Evolutionary conservation across 345 rosid genomes (phyloP).

Genomic region (Linum trigynum): DNA sequence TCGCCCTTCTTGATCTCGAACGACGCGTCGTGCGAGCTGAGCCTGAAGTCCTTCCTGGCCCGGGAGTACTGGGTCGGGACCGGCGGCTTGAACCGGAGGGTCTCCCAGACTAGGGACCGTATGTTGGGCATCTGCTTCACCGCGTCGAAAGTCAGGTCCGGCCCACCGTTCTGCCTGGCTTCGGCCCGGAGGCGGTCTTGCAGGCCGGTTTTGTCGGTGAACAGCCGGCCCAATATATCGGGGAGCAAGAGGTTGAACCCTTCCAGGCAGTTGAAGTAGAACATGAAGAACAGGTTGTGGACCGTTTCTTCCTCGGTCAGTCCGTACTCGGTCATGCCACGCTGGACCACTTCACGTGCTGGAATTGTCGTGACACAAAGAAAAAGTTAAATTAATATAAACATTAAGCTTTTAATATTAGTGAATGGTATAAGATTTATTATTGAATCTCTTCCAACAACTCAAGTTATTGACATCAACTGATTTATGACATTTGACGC

Average conservation of each 20-base stretch:
- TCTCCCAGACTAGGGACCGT: conserved; percentile 70
- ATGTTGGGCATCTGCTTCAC: conserved; percentile 58
- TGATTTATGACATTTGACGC: no score
- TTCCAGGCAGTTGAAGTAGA: conserved; percentile 77
- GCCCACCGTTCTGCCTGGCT: conserved; percentile 34
- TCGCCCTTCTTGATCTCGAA: conserved; percentile 67
- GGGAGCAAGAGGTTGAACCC: conserved; percentile 72
- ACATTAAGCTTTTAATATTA: not conserved
- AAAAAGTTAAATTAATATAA: no score
- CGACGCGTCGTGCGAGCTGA: conserved; percentile 53
- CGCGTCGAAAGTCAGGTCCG: conserved; percentile 43
- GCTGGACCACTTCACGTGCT: conserved; percentile 34
- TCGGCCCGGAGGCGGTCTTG: conserved; percentile 43
- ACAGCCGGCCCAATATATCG: conserved; percentile 22
- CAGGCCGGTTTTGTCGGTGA: conserved; percentile 41
- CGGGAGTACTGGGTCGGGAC: conserved; percentile 59
- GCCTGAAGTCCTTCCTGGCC: conserved; percentile 68
- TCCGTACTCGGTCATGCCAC: conserved; percentile 49
- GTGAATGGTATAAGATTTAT: no score
- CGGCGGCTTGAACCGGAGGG: conserved; percentile 64
- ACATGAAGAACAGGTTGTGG: conserved; percentile 53
- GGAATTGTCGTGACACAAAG: not conserved
- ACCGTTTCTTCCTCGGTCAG: conserved; percentile 46
- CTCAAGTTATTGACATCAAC: no score
- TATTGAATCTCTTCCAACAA: no score